Conservation (phyloP, 2,329 filamentous ascomycete species). For the Talaromyces sp. region DNA sequence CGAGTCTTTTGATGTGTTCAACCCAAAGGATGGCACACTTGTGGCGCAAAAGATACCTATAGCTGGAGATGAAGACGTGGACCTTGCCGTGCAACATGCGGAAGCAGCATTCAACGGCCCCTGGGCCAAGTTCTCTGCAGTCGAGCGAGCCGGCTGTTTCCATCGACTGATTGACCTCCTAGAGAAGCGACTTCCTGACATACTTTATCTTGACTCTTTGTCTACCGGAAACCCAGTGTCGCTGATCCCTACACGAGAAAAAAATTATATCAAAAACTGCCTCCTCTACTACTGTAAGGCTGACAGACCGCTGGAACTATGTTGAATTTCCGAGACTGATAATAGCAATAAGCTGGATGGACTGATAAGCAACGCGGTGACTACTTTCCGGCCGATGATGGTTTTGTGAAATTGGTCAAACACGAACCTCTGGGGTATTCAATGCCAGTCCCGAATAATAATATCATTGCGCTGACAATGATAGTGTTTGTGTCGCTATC, state of each 20-base stretch:
- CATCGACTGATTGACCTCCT: no score
- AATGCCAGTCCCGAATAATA: no score
- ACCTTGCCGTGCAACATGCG: conserved; percentile 53
- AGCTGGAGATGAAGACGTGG: conserved; percentile 52
- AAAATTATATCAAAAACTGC: no score
- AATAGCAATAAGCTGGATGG: conserved; percentile 16
- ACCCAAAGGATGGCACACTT: neutral
- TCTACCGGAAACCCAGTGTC: no score
- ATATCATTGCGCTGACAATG: no score
- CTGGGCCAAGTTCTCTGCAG: conserved; percentile 45
- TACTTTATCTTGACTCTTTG: no score
- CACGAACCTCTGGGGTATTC: conserved; percentile 75
- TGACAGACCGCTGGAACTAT: no score
- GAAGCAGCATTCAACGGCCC: conserved; percentile 50
- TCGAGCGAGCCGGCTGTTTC: no score
- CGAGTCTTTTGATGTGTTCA: neutral
- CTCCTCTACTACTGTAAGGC: no score
- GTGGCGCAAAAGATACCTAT: conserved; percentile 5
- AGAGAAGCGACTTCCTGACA: no score
- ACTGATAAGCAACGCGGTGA: conserved; percentile 7
- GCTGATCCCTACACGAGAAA: no score
- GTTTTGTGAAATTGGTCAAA: conserved; percentile 33
- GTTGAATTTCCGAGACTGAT: no score
- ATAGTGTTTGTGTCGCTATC: conserved; percentile 52
- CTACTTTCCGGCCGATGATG: neutral